These are phyloP conservation scores for Apiospora hydei DNA, from an alignment of 2,329 filamentous ascomycete species.

Conservation along the genomic window DNA sequence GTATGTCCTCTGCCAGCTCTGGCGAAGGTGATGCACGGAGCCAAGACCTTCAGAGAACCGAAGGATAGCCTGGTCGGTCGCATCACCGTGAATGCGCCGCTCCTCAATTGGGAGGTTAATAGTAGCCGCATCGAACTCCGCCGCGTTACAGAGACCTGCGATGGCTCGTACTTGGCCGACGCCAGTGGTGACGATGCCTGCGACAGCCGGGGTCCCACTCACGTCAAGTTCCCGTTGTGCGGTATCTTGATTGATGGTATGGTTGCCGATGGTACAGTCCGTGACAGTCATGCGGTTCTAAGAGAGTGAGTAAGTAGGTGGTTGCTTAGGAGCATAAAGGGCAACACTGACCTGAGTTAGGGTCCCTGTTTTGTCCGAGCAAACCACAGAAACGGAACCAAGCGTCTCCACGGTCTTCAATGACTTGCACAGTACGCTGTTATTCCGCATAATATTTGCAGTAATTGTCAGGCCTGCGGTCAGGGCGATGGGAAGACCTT, in stretches of 20 bases:
- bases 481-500: constrained; percentile 23
- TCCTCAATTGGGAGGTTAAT: constrained; percentile 44
- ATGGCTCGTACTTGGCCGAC: constrained; percentile 29
- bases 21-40: constrained; percentile 28
- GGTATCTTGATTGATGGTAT: constrained; percentile 26
- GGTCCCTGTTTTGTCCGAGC: constrained; percentile 23
- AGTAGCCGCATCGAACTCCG: constrained; percentile 49
- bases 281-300: constrained; percentile 24
- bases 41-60: constrained; percentile 45
- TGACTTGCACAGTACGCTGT: constrained; percentile 22
- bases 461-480: constrained; percentile 23
- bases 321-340: constrained; percentile 77
- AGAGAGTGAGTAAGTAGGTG: constrained; percentile 46
- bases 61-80: constrained; percentile 52
- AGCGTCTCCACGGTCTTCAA: constrained; percentile 24
- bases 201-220: constrained; percentile 32
- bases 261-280: constrained; percentile 21
- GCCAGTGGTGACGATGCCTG: constrained; percentile 11
- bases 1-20: constrained; percentile 37
- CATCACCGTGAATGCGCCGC: constrained; percentile 49
- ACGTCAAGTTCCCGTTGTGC: constrained; percentile 31
- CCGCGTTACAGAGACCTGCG: constrained; percentile 51
- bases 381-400: constrained; percentile 21
- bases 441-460: constrained; percentile 24
- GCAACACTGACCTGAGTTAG: constrained; percentile 68